Base-by-base conservation (phyloP, 1,139 yeast species). In the Magnusiomyces tetraspermus region DNA sequence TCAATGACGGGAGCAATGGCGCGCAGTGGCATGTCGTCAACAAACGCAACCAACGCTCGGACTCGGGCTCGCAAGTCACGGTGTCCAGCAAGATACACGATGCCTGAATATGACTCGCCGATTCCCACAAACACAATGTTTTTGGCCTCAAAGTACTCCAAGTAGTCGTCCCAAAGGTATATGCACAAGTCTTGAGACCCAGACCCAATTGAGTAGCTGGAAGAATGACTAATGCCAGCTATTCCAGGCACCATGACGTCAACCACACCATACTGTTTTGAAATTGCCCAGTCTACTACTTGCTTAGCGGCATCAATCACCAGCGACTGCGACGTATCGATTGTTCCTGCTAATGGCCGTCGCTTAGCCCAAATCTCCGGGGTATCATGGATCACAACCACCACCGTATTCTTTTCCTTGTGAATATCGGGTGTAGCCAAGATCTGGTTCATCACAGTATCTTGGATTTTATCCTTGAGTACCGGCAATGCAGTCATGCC, bases 291-390 rank as follows among this genome's bases (percentile, higher is more conserved):
- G 51, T 79, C 77, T 10, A 82, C 71, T 51, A 81, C 72, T 56
- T 73, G 72, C n/a, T 73, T 59, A 0, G 82, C 73, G 17, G 82
- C 75, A 59, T 83, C 89, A 22, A 86, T 79, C 43, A 88, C 77
- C 2, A 79, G 71, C 1, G 95, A 81, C 1, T 85, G 78, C 51
- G 80, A 77, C 17, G 90, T 76, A 57, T 85, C 89, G 46, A 90
- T 79, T 46, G 78, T 75, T 10, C 97, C 97, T 26, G 85, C 78
- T 5, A 83, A 70, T 0, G 96, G 89, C 64, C 89, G 89, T 31
- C 83, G 72, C 58, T 84, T 80, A 1, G 95, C 96, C 96, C 96
- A 89, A 6, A 92, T 76, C 57, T 89, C 95, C 1, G 97, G 90
- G 1, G 97, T 89, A 62, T 90, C 97, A 67, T 90, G 97, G 15